Base-by-base conservation (phyloP, 2,329 filamentous ascomycete species). In the Sporothrix dimorphospora region DNA sequence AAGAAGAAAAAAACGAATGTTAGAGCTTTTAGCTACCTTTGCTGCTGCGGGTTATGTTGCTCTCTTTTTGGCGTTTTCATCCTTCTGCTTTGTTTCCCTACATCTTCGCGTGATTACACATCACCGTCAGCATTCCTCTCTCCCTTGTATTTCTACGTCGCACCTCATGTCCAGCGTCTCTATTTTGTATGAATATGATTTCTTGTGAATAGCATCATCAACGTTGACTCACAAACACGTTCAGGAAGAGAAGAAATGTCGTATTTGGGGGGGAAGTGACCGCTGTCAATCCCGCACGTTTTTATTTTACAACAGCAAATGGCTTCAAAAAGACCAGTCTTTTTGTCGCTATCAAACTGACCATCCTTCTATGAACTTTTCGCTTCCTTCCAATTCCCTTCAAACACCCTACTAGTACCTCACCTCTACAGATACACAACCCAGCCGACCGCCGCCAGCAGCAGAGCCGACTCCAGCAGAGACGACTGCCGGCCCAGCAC, bases 391-490 rank as follows among this genome's bases (percentile, higher is more conserved):
- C 40, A 65, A 6, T 3, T 4, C 19, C 6, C 19, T n/a, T n/a
- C 55, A 24, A 19, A 7, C 55, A 7, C 7, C 34, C 38, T 9
- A 5, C 19, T 21, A n/a, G n/a, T n/a, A n/a, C 14, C n/a, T 21
- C 8, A 30, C 14, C 40, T 14, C 40, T 65, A 65, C 61, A 47
- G 61, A 47, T 65, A 47, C 61, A 65, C 24, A 3, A 65, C 12
- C 61, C 61, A 65, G 40, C 61, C 61, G 7, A 65, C 61, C 27
- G 61, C 61, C 24, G 61, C 61, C 40, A 65, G 61, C 40, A 65
- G 40, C 14, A 47, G 11, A 19, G 40, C 57, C 61, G 61, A 65
- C 40, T 65, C 61, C 12, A 47, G 24, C n/a, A 51, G 24, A 1
- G 45, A 67, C 16, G 42, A 67, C 27, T 67, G 65, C 9, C 65